These are phyloP conservation scores for Trametes villosa DNA, from an alignment of 768 basidiomycete genomes.

Conservation along the genomic window DNA sequence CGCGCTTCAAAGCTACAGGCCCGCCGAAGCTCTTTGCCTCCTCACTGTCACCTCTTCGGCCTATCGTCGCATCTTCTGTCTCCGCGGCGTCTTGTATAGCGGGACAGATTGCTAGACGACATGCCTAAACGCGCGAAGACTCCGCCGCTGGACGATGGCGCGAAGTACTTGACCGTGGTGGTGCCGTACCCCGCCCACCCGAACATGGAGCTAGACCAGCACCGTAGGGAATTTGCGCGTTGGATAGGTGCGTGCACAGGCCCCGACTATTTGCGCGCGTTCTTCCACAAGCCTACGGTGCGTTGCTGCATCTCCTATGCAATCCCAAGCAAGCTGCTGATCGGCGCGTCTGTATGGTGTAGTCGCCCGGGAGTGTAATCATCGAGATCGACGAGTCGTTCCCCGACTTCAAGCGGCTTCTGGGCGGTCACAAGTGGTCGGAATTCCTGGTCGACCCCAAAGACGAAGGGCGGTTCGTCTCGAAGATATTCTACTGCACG, in stretches of 20 bases:
- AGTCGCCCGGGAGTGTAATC: slow-evolving; percentile 52
- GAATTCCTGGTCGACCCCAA: slow-evolving; percentile 41
- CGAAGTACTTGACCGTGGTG: slow-evolving; percentile 48
- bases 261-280: slow-evolving; percentile 39
- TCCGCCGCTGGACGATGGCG: slow-evolving; percentile 48
- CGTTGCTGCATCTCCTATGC: slow-evolving; percentile 26
- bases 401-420: slow-evolving; percentile 37
- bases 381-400: slow-evolving; percentile 44
- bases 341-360: background rate
- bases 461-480: slow-evolving; percentile 34
- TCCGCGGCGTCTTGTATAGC: too few relatives aligned
- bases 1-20: too few relatives aligned
- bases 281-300: slow-evolving; percentile 52
- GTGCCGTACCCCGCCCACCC: slow-evolving; percentile 48
- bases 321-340: background rate
- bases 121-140: slow-evolving; percentile 50
- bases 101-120: background rate
- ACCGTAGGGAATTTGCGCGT: slow-evolving; percentile 42
- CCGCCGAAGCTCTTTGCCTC: background rate
- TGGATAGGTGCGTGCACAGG: slow-evolving; percentile 50
- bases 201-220: slow-evolving; percentile 44
- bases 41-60: background rate
- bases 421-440: slow-evolving; percentile 49
- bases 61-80: too few relatives aligned
- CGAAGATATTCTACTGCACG: slow-evolving; percentile 46